Base-by-base conservation (phyloP, 257 asterid genomes). In the Gentiana straminea region DNA sequence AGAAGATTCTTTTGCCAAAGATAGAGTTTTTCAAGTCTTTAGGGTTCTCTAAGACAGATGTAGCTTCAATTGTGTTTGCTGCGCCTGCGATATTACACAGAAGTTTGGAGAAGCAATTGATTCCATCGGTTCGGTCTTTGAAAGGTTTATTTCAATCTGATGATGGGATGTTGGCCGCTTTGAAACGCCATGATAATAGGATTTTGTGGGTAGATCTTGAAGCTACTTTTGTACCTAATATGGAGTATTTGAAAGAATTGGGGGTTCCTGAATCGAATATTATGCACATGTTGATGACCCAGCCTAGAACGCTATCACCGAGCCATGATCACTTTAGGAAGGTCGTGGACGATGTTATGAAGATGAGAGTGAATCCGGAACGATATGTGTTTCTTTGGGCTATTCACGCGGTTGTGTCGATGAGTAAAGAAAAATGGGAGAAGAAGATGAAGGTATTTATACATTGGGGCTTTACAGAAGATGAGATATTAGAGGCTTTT, bases 381-480 rank as follows among this genome's bases (percentile, higher is more conserved):
- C 35, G 4, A 9, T 36, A 4, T 55, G 34, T 0, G 10, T 74
- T 70, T 33, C n/a, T 63, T 49, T 0, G 3, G 2, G 73, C 52
- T 4, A 0, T 75, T 5, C 36, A 4, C 2, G 62, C 50, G 39
- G 5, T 60, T 35, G 37, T 37, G 34, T 13, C 15, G n/a, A 57
- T 44, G 64, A 60, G 56, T 56, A 65, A 46, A 35, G 39, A 33
- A 54, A 60, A 49, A 68, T 39, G 45, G 45, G 45, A 39, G 7
- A 39, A 39, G 45, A 39, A 39, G 2, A 39, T 39, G 45, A 5
- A 51, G 15, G 35, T 55, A 43, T 71, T 61, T 63, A 66, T 53
- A 63, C 57, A 54, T 24, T 71, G 76, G 72, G 76, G 76, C 33
- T 66, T 68, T 60, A 61, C 72, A 32, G 60, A 57, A 6, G 57